These are phyloP conservation scores for Castanea mollissima DNA, from an alignment of 306 rosid species.

Conservation along the genomic window DNA sequence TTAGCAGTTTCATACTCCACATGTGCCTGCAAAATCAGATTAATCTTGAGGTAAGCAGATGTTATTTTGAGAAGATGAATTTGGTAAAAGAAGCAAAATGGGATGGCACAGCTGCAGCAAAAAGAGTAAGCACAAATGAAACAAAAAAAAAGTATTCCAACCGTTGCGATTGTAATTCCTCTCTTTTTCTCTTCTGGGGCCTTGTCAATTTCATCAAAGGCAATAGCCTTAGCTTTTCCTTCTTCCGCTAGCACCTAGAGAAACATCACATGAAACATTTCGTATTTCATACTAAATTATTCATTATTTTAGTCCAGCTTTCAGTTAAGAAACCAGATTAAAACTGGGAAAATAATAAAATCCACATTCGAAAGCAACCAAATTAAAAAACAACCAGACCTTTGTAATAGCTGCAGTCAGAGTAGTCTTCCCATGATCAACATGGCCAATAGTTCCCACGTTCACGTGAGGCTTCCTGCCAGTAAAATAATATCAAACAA, in stretches of 20 bases:
- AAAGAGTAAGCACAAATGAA: slow-evolving; percentile 3
- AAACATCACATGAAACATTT: slow-evolving; percentile 2
- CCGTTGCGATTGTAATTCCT: slow-evolving; percentile 97
- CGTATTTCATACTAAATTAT: not conserved
- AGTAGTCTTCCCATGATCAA: slow-evolving; percentile 96
- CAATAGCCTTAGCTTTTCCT: slow-evolving; percentile 91
- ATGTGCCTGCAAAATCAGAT: slow-evolving; percentile 60
- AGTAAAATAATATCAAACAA: slow-evolving; percentile 8
- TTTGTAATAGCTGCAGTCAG: slow-evolving; percentile 95
- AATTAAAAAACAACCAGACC: slow-evolving; percentile 45
- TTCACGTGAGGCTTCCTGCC: slow-evolving; percentile 91
- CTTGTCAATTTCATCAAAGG: slow-evolving; percentile 92
- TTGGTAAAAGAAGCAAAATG: not conserved
- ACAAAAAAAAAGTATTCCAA: slow-evolving; percentile 23
- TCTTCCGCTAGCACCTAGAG: slow-evolving; percentile 79
- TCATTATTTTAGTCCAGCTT: not conserved
- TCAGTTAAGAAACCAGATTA: not conserved
- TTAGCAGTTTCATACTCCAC: slow-evolving; percentile 86
- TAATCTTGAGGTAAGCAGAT: slow-evolving; percentile 6
- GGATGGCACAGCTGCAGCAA: slow-evolving; percentile 1
- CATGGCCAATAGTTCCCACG: slow-evolving; percentile 94
- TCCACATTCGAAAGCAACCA: not conserved
- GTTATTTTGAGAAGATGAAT: not conserved
- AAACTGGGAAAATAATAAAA: not conserved
- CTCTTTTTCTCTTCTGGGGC: slow-evolving; percentile 97